phyloP scores from a whole-genome alignment of 805 yeast species.

The Lipomyces anomalus region DNA sequence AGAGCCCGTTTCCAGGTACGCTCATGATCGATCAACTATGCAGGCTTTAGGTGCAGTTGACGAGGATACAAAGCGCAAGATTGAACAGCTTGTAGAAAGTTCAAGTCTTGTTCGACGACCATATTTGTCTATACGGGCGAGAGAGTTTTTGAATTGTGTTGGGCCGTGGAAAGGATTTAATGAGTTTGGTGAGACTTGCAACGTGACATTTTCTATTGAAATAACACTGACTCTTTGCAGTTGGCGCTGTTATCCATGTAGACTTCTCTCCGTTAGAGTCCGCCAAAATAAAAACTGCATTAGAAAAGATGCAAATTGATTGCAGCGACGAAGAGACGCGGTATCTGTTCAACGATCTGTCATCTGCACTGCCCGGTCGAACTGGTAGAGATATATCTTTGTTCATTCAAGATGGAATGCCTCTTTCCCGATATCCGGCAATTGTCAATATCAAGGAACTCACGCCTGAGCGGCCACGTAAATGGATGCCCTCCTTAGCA shows the following conservation, averaged over 20 bases:
- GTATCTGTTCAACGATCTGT: neutral
- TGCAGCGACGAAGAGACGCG: neutral
- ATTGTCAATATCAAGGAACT: neutral
- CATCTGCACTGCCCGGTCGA: constrained; percentile 4
- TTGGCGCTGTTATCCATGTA: neutral
- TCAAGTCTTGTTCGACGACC: neutral
- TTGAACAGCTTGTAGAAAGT: too few relatives aligned
- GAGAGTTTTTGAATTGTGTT: neutral
- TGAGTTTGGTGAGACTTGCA: constrained; percentile 1
- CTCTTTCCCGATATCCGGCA: constrained; percentile 1
- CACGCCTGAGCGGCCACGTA: neutral
- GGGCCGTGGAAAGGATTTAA: constrained; percentile 3
- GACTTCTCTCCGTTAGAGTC: constrained; percentile 1
- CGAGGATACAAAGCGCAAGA: too few relatives aligned
- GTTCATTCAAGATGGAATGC: constrained; percentile 6
- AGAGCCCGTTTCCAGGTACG: neutral
- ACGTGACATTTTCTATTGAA: too few relatives aligned
- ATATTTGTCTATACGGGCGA: constrained; percentile 1
- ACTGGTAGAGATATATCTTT: constrained; percentile 1
- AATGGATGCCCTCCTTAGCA: neutral
- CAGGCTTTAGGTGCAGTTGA: neutral
- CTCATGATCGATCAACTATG: neutral
- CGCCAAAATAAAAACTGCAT: neutral
- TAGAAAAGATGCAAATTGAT: neutral
- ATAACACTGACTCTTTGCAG: neutral